phyloP scores from a whole-genome alignment of 2,329 filamentous ascomycete species.

The Neurospora sp. region DNA sequence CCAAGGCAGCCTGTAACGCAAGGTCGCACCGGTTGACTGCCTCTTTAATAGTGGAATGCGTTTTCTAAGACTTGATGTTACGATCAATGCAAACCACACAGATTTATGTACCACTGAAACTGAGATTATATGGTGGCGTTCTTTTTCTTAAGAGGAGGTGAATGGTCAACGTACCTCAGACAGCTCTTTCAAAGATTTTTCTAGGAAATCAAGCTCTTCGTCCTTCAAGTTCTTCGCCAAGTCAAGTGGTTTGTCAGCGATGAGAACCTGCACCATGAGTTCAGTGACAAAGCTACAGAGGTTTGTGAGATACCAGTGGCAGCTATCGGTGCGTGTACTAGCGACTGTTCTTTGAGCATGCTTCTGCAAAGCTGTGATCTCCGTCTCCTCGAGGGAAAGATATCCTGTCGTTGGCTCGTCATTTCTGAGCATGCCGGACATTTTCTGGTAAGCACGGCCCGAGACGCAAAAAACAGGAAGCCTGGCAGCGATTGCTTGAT shows the following conservation, averaged over 20 bases:
- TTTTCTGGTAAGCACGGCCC: conserved; percentile 48
- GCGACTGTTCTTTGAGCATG: conserved; percentile 46
- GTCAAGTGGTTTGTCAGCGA: conserved; percentile 2
- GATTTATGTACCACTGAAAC: not conserved
- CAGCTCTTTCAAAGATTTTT: not conserved
- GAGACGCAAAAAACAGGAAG: conserved; percentile 58
- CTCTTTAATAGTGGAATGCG: not conserved
- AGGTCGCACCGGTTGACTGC: not conserved
- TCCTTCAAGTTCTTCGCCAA: conserved; percentile 5
- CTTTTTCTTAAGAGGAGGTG: not conserved
- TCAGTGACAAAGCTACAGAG: conserved; percentile 42
- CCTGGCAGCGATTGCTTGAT: conserved; percentile 40
- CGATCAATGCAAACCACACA: not conserved
- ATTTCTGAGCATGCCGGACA: conserved; percentile 40
- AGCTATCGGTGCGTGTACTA: conserved; percentile 24
- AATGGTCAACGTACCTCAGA: conserved; percentile 3
- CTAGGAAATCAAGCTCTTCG: conserved; percentile 5
- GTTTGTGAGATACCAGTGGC: conserved; percentile 39
- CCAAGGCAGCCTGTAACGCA: not conserved
- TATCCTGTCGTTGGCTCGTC: conserved; percentile 44
- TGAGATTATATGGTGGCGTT: not conserved
- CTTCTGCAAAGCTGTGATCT: conserved; percentile 43
- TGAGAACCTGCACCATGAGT: conserved; percentile 23
- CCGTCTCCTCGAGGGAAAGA: conserved; percentile 39
- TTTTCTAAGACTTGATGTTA: not conserved